Percentiles rank a stretch among this genome's conserved stretches.
These are phyloP conservation scores for Globisporangium radiosum DNA, from an alignment of 352 stramenopile genomes.

Conservation along the genomic window DNA sequence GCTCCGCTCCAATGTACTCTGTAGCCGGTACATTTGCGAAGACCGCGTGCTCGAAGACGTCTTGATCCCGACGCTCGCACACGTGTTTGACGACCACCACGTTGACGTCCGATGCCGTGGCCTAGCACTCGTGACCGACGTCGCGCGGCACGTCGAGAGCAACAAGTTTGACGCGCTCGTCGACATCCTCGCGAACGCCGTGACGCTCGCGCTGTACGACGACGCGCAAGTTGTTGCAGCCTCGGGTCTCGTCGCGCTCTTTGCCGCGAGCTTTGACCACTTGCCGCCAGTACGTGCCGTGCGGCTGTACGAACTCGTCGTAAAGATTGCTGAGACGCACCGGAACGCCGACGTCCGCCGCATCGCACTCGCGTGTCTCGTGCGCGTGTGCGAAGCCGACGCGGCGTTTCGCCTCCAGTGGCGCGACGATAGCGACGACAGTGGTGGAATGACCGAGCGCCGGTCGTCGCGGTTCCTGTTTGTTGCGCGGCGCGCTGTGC, in stretches of 20 bases:
- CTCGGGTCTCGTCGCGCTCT: conserved; percentile 58
- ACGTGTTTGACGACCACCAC: conserved; percentile 70
- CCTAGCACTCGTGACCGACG: conserved; percentile 61
- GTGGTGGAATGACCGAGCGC: conserved; percentile 14
- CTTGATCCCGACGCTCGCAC: conserved; percentile 51
- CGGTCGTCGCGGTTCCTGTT: conserved; percentile 79
- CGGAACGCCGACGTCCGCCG: conserved; percentile 52
- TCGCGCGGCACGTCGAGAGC: conserved; percentile 69
- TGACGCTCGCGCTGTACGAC: conserved; percentile 53
- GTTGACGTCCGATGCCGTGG: conserved; percentile 44
- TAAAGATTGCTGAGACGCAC: conserved; percentile 57
- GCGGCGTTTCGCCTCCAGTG: conserved; percentile 61
- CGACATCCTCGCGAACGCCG: conserved; percentile 67
- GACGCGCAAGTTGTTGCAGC: conserved; percentile 62
- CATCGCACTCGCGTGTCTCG: conserved; percentile 55
- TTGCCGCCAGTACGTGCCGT: conserved; percentile 56
- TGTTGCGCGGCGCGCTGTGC: conserved; percentile 28
- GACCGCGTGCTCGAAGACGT: conserved; percentile 84
- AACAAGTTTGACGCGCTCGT: conserved; percentile 75
- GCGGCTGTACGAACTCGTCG: conserved; percentile 80
- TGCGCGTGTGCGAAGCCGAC: conserved; percentile 65
- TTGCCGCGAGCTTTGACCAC: conserved; percentile 76
- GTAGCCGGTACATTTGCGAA: conserved; percentile 77
- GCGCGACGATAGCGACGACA: conserved; percentile 22
- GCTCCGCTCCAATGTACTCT: conserved; percentile 62